Conservation (phyloP, 176 grass and related monocot species). For the Musa itinerans region DNA sequence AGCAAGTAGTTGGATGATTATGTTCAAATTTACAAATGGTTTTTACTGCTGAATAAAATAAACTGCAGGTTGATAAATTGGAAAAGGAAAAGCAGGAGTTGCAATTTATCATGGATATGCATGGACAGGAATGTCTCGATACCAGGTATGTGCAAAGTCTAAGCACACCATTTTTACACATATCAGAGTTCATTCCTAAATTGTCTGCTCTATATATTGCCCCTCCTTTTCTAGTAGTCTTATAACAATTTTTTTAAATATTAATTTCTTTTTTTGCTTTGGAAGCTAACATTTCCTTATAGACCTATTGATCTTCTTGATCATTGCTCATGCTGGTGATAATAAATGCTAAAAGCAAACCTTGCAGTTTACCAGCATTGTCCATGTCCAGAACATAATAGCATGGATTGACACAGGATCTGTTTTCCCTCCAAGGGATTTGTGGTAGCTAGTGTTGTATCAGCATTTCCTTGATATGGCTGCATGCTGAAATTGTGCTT, state of each 20-base stretch:
- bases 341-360: not conserved
- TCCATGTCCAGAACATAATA: not conserved
- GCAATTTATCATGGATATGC: slow-evolving; percentile 79
- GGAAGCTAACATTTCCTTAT: not conserved
- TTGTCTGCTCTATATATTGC: not conserved
- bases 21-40: not conserved
- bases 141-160: slow-evolving; percentile 46
- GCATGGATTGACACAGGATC: not conserved
- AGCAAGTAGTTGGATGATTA: not conserved
- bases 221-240: not conserved
- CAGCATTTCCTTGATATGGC: not conserved
- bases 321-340: not conserved
- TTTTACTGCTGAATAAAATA: slow-evolving; percentile 1
- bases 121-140: slow-evolving; percentile 58
- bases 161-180: not conserved
- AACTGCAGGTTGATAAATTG: slow-evolving; percentile 64
- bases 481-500: not conserved
- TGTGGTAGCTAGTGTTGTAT: slow-evolving; percentile 1
- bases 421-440: not conserved
- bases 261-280: not conserved
- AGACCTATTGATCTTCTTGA: not conserved
- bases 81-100: slow-evolving; percentile 73
- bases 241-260: too few species aligned
- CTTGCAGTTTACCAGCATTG: not conserved
- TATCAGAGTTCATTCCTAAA: not conserved